Evolutionary conservation across 129 eudicot species (phyloP), one percentile per base, ranked within the genome.

Genomic region (Pseudognaphalium luteoalbum): DNA sequence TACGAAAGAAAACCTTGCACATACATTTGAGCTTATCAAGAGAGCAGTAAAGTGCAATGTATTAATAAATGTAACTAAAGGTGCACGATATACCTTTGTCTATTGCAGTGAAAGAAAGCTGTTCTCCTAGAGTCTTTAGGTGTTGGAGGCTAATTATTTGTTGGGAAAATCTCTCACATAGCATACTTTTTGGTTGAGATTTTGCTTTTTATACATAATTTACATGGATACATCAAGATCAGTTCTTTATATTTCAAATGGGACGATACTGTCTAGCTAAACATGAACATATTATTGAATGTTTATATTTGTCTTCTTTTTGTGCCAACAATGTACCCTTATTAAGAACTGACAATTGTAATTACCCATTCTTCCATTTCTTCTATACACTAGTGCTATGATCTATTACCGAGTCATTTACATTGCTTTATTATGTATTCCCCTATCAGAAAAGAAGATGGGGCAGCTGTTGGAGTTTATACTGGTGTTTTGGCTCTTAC

Each of bases 401-500:
- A 79, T 62, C 17, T 35, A 7, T 65, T 28, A 21, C 44, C 20
- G 35, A 32, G 34, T 76, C 64, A 79, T 69, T 83, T 25, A 76
- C 70, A 11, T 42, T 76, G 37, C 35, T 63, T 67, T 70, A n/a
- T 67, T 70, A n/a, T 76, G 35, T 81, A 68, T 76, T 63, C 57
- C 51, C 73, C 54, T 52, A 12, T 67, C 92, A 93, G 98, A 93
- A 91, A 69, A 88, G 87, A 83, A 91, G 93, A 84, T 91, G 98
- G 98, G 86, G 90, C 78, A 83, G 96, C 91, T 87, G 87, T 75
- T 93, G 91, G 98, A 93, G 92, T 83, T 71, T 87, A 44, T 88
- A 86, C 81, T 88, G 91, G 93, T 89, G 98, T 78, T 93, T 93
- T 68, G 96, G 97, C 30, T 84, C 90, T 34, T 62, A 81, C 80